Percentiles rank a stretch among this genome's conserved stretches.
Conservation (phyloP, 2,329 filamentous ascomycete species). For the Cadophora sp. region DNA sequence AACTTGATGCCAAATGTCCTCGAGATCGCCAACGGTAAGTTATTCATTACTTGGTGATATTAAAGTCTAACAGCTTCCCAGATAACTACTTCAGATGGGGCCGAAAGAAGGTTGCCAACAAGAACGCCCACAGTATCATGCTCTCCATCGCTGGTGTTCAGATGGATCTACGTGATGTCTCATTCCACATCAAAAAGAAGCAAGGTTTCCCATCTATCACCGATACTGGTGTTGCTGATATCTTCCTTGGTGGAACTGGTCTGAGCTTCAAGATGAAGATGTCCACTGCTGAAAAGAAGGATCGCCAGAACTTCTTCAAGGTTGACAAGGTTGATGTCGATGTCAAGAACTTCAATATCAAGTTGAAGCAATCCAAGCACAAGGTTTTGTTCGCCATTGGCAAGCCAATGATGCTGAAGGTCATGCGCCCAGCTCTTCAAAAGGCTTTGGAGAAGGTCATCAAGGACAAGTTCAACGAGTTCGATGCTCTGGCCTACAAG, state of each 20-base stretch:
- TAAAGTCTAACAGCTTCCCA: conserved; percentile 22
- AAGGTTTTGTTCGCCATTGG: conserved; percentile 86
- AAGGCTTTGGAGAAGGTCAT: conserved; percentile 91
- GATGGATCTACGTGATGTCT: conserved; percentile 89
- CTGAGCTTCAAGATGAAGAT: conserved; percentile 92
- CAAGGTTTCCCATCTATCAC: conserved; percentile 87
- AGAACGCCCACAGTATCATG: conserved; percentile 81
- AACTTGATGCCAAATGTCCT: conserved; percentile 94
- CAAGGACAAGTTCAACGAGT: conserved; percentile 78
- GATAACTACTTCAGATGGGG: conserved; percentile 95
- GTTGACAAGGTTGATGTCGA: conserved; percentile 82
- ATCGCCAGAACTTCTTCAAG: conserved; percentile 89
- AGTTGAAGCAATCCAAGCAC: conserved; percentile 93
- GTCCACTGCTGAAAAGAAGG: conserved; percentile 77
- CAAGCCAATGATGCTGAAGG: conserved; percentile 86
- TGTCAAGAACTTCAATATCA: conserved; percentile 83
- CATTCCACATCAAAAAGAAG: conserved; percentile 96
- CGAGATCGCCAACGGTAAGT: conserved; percentile 74
- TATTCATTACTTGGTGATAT: not conserved
- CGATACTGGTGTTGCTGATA: conserved; percentile 87
- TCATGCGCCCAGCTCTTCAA: conserved; percentile 82
- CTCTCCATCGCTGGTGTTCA: conserved; percentile 89
- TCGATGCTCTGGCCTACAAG: conserved; percentile 75
- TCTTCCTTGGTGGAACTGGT: conserved; percentile 85
- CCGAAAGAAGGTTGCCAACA: conserved; percentile 83